Conservation (phyloP, 108 stramenopile genomes). For the Fistulifera solaris region DNA sequence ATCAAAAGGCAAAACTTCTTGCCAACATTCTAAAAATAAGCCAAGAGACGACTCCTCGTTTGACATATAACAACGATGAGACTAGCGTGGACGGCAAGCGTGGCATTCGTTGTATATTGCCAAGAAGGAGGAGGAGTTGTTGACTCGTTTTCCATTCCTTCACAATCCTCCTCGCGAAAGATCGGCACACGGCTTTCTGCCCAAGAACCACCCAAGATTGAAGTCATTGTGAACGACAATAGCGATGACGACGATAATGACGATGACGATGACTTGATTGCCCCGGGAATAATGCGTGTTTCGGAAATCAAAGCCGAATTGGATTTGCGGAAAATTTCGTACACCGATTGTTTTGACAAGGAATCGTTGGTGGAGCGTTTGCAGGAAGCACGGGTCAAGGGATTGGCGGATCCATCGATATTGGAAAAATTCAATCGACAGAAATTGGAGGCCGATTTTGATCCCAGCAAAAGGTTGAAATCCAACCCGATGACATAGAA, state of each 20-base stretch:
- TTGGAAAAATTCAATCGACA: conserved; percentile 43
- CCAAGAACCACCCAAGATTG: not conserved
- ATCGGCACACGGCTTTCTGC: too few relatives aligned
- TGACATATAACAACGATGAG: too few relatives aligned
- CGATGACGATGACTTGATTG: conserved; percentile 28
- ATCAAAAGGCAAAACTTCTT: too few relatives aligned
- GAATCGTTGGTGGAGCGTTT: conserved; percentile 36
- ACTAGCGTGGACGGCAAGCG: too few relatives aligned
- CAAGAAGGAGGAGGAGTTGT: too few relatives aligned
- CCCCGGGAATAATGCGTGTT: conserved; percentile 51
- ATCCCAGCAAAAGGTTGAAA: conserved; percentile 24
- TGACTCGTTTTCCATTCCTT: too few relatives aligned
- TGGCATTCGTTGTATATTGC: too few relatives aligned
- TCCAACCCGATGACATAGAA: conserved; percentile 34
- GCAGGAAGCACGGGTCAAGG: conserved; percentile 28
- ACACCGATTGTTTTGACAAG: conserved; percentile 60
- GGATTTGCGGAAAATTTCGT: conserved; percentile 30
- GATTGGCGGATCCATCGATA: conserved; percentile 43
- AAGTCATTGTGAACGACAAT: not conserved
- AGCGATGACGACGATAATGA: conserved; percentile 8
- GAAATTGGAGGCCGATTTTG: conserved; percentile 22
- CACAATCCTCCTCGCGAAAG: too few relatives aligned
- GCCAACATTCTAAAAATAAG: too few relatives aligned
- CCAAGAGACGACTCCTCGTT: too few relatives aligned
- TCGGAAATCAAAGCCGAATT: conserved; percentile 60